Evolutionary conservation across 805 yeast genomes (phyloP).

Genomic region (Hanseniaspora clermontiae): DNA sequence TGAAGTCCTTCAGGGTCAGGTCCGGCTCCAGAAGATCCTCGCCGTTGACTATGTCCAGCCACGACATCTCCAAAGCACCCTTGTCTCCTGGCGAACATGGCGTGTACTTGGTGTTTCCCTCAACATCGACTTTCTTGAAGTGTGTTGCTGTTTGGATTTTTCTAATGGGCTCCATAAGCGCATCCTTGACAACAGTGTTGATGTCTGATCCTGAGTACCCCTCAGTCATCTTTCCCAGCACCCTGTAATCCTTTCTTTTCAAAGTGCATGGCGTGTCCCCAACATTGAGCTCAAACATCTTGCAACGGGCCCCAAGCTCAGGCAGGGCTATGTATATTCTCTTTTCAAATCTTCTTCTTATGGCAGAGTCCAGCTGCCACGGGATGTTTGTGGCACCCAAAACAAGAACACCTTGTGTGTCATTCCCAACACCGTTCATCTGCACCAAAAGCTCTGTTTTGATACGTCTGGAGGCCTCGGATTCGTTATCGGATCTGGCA

Average conservation of each 20-base stretch:
- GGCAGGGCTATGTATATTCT: slow-evolving; percentile 93
- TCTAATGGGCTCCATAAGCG: slow-evolving; percentile 94
- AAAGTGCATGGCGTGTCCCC: slow-evolving; percentile 80
- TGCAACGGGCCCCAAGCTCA: slow-evolving; percentile 79
- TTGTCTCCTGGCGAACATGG: slow-evolving; percentile 97
- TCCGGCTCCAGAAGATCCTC: slow-evolving; percentile 86
- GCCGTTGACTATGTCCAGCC: slow-evolving; percentile 75
- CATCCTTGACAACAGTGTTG: slow-evolving; percentile 92
- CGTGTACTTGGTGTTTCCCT: slow-evolving; percentile 38
- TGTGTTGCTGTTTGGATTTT: slow-evolving; percentile 94
- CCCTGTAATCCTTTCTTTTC: slow-evolving; percentile 56
- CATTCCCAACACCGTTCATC: slow-evolving; percentile 98
- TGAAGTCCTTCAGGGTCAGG: slow-evolving; percentile 78
- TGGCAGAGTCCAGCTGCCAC: slow-evolving; percentile 97
- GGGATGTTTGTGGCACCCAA: slow-evolving; percentile 97
- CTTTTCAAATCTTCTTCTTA: slow-evolving; percentile 88
- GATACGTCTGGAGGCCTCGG: slow-evolving; percentile 91
- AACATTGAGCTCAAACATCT: slow-evolving; percentile 88
- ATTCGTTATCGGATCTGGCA: slow-evolving; percentile 94
- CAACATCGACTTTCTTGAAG: slow-evolving; percentile 41
- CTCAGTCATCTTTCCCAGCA: slow-evolving; percentile 83
- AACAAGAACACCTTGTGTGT: slow-evolving; percentile 80
- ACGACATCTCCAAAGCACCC: slow-evolving; percentile 75
- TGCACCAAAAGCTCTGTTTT: slow-evolving; percentile 92
- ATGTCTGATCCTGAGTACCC: slow-evolving; percentile 97